Evolutionary conservation across 257 asterid genomes (phyloP).

Genomic region (Przewalskia tangutica): DNA sequence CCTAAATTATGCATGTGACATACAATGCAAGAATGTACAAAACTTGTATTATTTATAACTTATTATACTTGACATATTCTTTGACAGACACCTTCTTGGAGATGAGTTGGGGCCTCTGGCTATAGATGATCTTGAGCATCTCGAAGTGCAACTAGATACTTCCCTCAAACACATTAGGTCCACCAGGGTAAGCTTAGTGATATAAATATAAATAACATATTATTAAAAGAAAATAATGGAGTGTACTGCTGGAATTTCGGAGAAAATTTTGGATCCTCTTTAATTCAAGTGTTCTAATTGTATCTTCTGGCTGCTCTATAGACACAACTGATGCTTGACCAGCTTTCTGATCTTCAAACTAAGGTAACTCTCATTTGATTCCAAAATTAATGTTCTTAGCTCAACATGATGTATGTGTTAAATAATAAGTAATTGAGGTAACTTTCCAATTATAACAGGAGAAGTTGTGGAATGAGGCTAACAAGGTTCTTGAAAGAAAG

Average conservation of each 20-base stretch:
- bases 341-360: conserved; percentile 83
- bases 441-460: conserved; percentile 31
- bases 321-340: conserved; percentile 89
- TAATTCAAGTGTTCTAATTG: not conserved
- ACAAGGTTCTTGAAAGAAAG: conserved; percentile 74
- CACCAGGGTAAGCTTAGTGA: conserved; percentile 56
- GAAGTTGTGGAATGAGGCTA: conserved; percentile 81
- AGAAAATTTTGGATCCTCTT: not conserved
- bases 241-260: too few species aligned
- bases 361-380: conserved; percentile 40
- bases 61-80: not conserved
- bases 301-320: conserved; percentile 16
- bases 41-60: not conserved
- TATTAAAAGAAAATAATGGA: not conserved
- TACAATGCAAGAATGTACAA: not conserved
- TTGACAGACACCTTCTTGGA: conserved; percentile 88
- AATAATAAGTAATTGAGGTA: not conserved
- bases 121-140: conserved; percentile 74
- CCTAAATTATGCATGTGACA: not conserved
- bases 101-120: conserved; percentile 84
- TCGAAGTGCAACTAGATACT: conserved; percentile 72
- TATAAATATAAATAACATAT: not conserved
- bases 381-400: not conserved
- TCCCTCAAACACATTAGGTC: conserved; percentile 87
- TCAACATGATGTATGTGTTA: not conserved